Evolutionary conservation across 2,329 filamentous ascomycete genomes (phyloP).

Genomic region (Aplosporella prunicola): DNA sequence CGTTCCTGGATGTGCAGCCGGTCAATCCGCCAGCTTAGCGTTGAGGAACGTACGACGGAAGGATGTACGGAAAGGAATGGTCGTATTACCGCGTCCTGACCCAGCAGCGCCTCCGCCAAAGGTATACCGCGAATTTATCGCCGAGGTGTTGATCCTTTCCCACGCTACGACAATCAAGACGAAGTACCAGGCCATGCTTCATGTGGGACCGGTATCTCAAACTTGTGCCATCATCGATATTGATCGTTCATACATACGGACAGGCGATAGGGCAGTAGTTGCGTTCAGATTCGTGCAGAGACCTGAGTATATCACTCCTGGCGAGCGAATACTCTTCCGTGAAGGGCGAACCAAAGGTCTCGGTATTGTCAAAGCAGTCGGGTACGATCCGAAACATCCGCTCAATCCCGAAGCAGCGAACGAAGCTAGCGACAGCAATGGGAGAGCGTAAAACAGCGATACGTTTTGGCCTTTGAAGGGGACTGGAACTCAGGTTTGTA

Average conservation of each 20-base stretch:
- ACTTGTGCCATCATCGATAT: constrained; percentile 97
- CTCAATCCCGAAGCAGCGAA: constrained; percentile 20
- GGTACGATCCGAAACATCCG: constrained; percentile 61
- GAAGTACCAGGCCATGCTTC: constrained; percentile 96
- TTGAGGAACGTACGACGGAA: constrained; percentile 78
- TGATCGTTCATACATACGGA: constrained; percentile 88
- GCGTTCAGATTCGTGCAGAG: constrained; percentile 92
- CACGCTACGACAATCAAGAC: constrained; percentile 96
- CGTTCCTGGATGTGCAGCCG: constrained; percentile 79
- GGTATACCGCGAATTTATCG: constrained; percentile 42
- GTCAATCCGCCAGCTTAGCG: constrained; percentile 87
- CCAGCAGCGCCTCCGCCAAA: constrained; percentile 47
- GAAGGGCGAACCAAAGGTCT: constrained; percentile 93
- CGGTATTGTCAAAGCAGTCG: constrained; percentile 84
- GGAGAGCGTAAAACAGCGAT: too few relatives aligned
- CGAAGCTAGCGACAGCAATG: too few relatives aligned
- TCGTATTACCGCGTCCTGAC: constrained; percentile 77
- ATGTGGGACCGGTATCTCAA: constrained; percentile 89
- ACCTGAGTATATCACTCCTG: constrained; percentile 82
- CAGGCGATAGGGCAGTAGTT: constrained; percentile 85
- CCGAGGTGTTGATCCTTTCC: constrained; percentile 84
- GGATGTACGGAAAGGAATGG: constrained; percentile 96
- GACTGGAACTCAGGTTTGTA: too few relatives aligned
- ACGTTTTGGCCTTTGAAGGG: too few relatives aligned
- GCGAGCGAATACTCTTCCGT: constrained; percentile 83